phyloP scores from a whole-genome alignment of 176 grass and related monocot species.

The Eragrostis curvula region DNA sequence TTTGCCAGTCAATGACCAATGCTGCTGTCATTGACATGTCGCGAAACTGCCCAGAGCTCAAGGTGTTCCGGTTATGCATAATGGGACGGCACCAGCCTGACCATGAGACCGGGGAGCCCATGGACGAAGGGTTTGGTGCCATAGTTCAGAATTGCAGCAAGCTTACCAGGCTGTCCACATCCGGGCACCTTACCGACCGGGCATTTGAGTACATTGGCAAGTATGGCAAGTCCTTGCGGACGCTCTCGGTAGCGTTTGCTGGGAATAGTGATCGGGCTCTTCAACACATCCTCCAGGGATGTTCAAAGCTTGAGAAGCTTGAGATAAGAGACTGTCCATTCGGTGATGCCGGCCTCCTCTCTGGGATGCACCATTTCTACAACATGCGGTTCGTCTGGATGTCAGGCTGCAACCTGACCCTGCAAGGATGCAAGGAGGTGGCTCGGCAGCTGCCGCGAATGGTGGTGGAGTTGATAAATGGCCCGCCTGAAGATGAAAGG shows the following conservation, averaged over 20 bases:
- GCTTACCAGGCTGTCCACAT: constrained; percentile 88
- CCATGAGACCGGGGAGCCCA: constrained; percentile 59
- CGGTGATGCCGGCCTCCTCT: constrained; percentile 72
- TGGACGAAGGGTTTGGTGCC: constrained; percentile 93
- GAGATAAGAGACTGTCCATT: constrained; percentile 98
- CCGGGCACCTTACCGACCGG: constrained; percentile 77
- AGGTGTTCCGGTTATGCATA: constrained; percentile 91
- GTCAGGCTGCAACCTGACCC: constrained; percentile 75
- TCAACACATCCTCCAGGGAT: constrained; percentile 79
- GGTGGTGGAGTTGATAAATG: constrained; percentile 83
- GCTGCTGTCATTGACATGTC: constrained; percentile 76
- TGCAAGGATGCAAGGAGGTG: constrained; percentile 81
- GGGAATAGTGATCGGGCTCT: constrained; percentile 70
- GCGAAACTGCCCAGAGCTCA: constrained; percentile 72
- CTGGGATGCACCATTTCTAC: constrained; percentile 84
- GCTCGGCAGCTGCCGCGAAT: constrained; percentile 66
- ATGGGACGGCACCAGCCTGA: constrained; percentile 84
- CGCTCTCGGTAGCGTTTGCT: constrained; percentile 88
- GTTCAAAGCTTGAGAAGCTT: constrained; percentile 87
- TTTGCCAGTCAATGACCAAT: constrained; percentile 97
- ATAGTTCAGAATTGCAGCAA: constrained; percentile 91
- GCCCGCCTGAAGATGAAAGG: constrained; percentile 40
- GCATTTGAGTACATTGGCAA: constrained; percentile 86
- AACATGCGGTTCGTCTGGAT: constrained; percentile 97
- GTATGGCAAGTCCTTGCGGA: constrained; percentile 78